These are phyloP conservation scores for Lasiodiplodia gonubiensis DNA, from an alignment of 2,329 filamentous ascomycete genomes.

Conservation along the genomic window DNA sequence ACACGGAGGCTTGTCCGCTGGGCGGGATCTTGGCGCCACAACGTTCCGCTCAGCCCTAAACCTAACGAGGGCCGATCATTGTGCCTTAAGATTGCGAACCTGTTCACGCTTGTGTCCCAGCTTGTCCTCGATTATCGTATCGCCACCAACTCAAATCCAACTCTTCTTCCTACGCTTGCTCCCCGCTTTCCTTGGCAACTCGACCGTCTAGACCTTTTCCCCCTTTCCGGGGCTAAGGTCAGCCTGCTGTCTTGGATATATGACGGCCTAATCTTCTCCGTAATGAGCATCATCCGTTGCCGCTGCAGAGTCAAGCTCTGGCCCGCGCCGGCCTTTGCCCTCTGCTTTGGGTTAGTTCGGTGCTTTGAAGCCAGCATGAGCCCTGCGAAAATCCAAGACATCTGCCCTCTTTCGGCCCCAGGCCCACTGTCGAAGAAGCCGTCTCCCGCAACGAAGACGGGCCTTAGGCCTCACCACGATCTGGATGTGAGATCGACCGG, in stretches of 20 bases:
- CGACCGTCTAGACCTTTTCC: background rate
- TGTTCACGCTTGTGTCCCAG: background rate
- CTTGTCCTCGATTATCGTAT: background rate
- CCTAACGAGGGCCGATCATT: slow-evolving; percentile 7
- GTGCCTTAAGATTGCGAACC: slow-evolving; percentile 7
- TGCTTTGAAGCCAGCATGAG: slow-evolving; percentile 8
- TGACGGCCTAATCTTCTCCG: slow-evolving; percentile 18
- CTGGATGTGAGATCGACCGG: background rate
- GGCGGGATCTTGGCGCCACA: slow-evolving; percentile 1
- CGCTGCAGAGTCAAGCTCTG: slow-evolving; percentile 5
- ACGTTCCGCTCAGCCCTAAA: slow-evolving; percentile 17
- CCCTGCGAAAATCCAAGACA: slow-evolving; percentile 18
- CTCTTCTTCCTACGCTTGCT: background rate
- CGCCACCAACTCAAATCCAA: background rate
- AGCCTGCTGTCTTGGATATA: slow-evolving; percentile 20
- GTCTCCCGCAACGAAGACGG: background rate
- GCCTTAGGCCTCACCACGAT: background rate
- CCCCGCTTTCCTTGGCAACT: background rate
- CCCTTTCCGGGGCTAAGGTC: slow-evolving; percentile 14
- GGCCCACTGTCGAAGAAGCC: slow-evolving; percentile 9
- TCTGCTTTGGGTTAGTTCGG: background rate
- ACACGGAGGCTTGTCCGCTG: background rate
- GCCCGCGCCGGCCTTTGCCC: slow-evolving; percentile 9
- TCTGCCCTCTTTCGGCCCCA: slow-evolving; percentile 5
- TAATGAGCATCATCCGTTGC: slow-evolving; percentile 18